Conservation (phyloP, 305 asterid species). For the Fraxinus angustifolia region DNA sequence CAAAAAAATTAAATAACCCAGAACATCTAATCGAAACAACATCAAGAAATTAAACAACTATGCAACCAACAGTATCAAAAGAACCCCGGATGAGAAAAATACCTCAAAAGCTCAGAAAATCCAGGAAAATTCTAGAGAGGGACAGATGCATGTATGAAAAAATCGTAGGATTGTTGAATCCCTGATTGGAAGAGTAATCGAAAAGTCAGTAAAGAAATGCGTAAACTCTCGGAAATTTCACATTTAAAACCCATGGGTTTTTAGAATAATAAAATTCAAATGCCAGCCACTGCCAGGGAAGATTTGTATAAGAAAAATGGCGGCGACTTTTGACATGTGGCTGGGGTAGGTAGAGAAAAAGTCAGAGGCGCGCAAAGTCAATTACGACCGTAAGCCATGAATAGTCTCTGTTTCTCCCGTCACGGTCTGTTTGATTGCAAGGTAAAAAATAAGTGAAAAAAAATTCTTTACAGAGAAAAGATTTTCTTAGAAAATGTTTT, state of each 20-base stretch:
- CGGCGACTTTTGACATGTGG: neutral
- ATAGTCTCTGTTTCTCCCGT: too few species aligned
- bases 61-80: neutral
- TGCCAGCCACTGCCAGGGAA: neutral
- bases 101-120: constrained; percentile 22
- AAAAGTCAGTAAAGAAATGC: constrained; percentile 9
- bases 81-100: neutral
- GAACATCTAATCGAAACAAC: neutral
- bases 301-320: neutral
- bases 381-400: neutral
- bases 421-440: too few species aligned
- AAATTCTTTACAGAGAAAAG: too few species aligned
- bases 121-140: neutral
- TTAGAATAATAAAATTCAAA: neutral
- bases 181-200: neutral
- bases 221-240: neutral
- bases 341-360: neutral
- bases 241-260: neutral
- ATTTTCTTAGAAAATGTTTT: too few species aligned
- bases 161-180: neutral
- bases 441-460: too few species aligned
- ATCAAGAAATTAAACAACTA: neutral
- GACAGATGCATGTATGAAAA: neutral
- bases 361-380: neutral
- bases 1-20: neutral